Evolutionary conservation across 768 basidiomycete genomes (phyloP).

Genomic region (Pisolithus microcarpus): DNA sequence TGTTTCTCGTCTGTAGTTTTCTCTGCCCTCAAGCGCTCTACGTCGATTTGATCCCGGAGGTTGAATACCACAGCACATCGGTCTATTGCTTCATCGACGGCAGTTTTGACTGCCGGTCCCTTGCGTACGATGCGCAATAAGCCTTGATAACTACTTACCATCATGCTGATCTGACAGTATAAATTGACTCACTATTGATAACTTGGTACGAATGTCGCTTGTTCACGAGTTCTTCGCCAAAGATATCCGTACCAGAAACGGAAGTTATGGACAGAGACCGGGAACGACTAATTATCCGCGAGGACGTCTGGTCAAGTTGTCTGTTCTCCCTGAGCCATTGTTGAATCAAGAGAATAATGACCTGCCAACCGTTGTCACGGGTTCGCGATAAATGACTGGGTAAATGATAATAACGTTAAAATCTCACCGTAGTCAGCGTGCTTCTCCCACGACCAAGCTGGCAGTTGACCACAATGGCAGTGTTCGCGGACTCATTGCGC

Average conservation of each 20-base stretch:
- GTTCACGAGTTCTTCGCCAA: constrained; percentile 19
- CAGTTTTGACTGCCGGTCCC: constrained; percentile 78
- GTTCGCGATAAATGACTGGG: background rate
- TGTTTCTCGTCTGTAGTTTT: constrained; percentile 66
- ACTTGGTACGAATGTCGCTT: constrained; percentile 69
- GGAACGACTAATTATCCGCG: constrained; percentile 27
- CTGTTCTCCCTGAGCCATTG: constrained; percentile 60
- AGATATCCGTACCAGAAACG: constrained; percentile 19
- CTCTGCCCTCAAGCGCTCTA: constrained; percentile 68
- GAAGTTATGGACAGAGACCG: constrained; percentile 37
- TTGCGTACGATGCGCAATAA: constrained; percentile 80
- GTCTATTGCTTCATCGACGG: constrained; percentile 84
- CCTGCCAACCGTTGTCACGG: constrained; percentile 31
- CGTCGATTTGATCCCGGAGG: constrained; percentile 83
- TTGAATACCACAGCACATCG: constrained; percentile 79
- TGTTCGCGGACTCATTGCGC: constrained; percentile 55
- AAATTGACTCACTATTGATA: constrained; percentile 70
- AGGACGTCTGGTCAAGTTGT: constrained; percentile 24
- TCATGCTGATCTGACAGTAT: background rate
- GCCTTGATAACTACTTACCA: constrained; percentile 36
- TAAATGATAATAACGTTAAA: background rate
- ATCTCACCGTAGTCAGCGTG: constrained; percentile 74
- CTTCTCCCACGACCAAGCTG: constrained; percentile 92
- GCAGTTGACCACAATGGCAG: constrained; percentile 89
- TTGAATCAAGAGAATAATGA: constrained; percentile 76